Conservation (phyloP, 176 grass and related monocot genomes). For the Triticum dicoccoides region DNA sequence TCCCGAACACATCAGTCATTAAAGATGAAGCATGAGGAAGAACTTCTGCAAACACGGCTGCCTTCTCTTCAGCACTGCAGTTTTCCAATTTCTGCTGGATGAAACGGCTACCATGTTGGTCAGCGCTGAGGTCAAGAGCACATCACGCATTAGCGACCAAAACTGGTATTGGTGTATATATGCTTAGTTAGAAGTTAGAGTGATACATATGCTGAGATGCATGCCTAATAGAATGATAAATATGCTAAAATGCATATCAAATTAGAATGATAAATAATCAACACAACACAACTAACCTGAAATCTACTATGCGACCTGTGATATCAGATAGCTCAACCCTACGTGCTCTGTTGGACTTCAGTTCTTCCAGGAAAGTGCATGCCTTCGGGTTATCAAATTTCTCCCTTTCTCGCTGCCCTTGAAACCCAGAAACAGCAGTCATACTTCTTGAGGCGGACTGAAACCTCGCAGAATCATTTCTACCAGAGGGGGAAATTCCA, state of each 20-base stretch:
- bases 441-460: slow-evolving; percentile 45
- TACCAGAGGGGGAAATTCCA: slow-evolving; percentile 47
- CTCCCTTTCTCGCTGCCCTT: slow-evolving; percentile 53
- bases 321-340: slow-evolving; percentile 87
- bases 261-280: slow-evolving; percentile 15
- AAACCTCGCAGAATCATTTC: slow-evolving; percentile 57
- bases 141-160: slow-evolving; percentile 6
- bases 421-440: slow-evolving; percentile 44
- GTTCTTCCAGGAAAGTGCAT: slow-evolving; percentile 83
- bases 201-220: neutral
- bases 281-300: slow-evolving; percentile 60
- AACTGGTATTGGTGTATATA: slow-evolving; percentile 8
- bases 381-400: slow-evolving; percentile 69
- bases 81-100: slow-evolving; percentile 98
- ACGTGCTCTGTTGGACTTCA: slow-evolving; percentile 74
- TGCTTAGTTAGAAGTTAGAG: neutral
- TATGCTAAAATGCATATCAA: slow-evolving; percentile 4
- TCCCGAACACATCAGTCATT: slow-evolving; percentile 97
- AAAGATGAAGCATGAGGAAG: slow-evolving; percentile 79
- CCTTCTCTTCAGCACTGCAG: slow-evolving; percentile 84
- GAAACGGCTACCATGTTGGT: slow-evolving; percentile 98
- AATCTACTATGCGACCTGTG: slow-evolving; percentile 75
- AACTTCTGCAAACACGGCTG: slow-evolving; percentile 84
- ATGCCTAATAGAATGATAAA: slow-evolving; percentile 6
- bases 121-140: slow-evolving; percentile 60